phyloP scores from a whole-genome alignment of 2,329 filamentous ascomycete genomes.

The Teratosphaeria zuluensis region DNA sequence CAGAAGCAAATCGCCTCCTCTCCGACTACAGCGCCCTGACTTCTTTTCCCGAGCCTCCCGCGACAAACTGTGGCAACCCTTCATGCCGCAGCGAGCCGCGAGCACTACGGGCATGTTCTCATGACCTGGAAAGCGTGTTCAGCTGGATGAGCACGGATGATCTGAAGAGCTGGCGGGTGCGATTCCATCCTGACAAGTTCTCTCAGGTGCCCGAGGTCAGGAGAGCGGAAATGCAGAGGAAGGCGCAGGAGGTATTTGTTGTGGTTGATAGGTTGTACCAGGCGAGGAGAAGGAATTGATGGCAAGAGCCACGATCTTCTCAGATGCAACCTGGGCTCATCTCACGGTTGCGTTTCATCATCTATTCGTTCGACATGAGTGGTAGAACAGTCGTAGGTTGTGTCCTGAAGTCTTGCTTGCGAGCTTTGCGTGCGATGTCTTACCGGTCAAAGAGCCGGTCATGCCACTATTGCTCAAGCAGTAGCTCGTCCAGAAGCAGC shows the following conservation, averaged over 20 bases:
- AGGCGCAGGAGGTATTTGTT: neutral
- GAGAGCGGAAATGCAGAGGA: neutral
- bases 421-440: too few relatives aligned
- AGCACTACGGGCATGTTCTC: neutral
- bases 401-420: too few relatives aligned
- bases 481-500: too few relatives aligned
- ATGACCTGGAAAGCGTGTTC: neutral
- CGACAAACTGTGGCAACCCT: neutral
- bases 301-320: too few relatives aligned
- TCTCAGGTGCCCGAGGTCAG: neutral
- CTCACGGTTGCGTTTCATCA: too few relatives aligned
- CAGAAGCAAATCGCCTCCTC: neutral
- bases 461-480: too few relatives aligned
- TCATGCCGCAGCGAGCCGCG: neutral
- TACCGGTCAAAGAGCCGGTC: too few relatives aligned
- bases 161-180: neutral
- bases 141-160: neutral
- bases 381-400: too few relatives aligned
- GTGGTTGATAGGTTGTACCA: neutral
- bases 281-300: neutral
- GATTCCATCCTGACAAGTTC: neutral
- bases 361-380: too few relatives aligned
- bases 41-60: neutral
- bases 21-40: neutral
- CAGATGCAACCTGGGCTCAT: too few relatives aligned